These are phyloP conservation scores for Rutidosis leptorrhynchoides DNA, from an alignment of 129 eudicot genomes.

Conservation along the genomic window DNA sequence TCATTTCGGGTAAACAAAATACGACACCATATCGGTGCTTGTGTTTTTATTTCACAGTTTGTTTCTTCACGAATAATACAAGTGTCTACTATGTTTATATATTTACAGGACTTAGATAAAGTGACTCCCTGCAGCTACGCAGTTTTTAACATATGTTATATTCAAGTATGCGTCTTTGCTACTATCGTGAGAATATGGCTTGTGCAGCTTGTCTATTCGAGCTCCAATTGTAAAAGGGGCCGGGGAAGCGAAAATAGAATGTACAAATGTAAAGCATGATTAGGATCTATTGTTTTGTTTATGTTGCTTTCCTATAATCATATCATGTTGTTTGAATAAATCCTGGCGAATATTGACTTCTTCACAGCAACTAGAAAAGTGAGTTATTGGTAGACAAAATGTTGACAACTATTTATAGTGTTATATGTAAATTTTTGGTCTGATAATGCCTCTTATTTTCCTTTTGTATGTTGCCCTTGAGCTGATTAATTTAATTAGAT, in stretches of 20 bases:
- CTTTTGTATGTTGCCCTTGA: too few relatives aligned
- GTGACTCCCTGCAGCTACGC: slow-evolving; percentile 21
- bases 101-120: slow-evolving; percentile 35
- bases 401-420: too few relatives aligned
- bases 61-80: not conserved
- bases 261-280: slow-evolving; percentile 32
- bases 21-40: not conserved
- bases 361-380: too few relatives aligned
- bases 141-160: slow-evolving; percentile 29
- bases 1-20: slow-evolving; percentile 39
- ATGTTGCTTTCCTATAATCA: too few relatives aligned
- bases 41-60: not conserved
- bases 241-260: slow-evolving; percentile 17
- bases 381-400: too few relatives aligned
- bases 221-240: slow-evolving; percentile 14
- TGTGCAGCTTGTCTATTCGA: slow-evolving; percentile 25
- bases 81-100: not conserved
- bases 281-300: too few relatives aligned
- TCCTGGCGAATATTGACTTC: too few relatives aligned
- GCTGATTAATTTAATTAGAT: too few relatives aligned
- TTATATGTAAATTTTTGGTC: too few relatives aligned
- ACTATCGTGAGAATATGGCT: slow-evolving; percentile 27
- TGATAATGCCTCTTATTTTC: too few relatives aligned
- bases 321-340: too few relatives aligned
- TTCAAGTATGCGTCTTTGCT: slow-evolving; percentile 31